Percentiles rank a stretch among this genome's conserved stretches.
Conservation (phyloP, 345 rosid species). For the Eucalyptus erythrocorys region DNA sequence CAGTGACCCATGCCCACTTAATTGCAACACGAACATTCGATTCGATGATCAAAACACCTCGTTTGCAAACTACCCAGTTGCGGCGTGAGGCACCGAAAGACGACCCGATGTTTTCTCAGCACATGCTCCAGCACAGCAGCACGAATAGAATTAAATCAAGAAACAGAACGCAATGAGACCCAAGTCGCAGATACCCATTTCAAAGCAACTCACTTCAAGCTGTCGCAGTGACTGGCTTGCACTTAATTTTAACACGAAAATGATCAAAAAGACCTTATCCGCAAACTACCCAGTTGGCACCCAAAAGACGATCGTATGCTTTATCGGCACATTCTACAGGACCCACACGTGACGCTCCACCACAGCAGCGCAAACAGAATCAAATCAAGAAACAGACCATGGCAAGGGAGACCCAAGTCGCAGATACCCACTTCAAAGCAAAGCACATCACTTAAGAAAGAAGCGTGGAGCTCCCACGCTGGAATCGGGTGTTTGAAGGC, state of each 20-base stretch:
- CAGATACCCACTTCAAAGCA: background rate
- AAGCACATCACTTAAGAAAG: background rate
- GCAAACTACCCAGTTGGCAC: too few relatives aligned
- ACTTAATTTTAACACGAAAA: too few relatives aligned
- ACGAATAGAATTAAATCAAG: background rate
- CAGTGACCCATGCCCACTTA: background rate
- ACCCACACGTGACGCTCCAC: background rate
- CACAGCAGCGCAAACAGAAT: background rate
- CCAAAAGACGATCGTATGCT: too few relatives aligned
- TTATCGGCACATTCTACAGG: background rate
- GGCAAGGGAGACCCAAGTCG: background rate
- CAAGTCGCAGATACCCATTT: background rate
- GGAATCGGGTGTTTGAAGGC: slow-evolving; percentile 89
- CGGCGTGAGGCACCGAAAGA: background rate
- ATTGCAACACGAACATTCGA: background rate
- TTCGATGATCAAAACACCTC: background rate
- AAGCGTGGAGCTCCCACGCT: slow-evolving; percentile 72
- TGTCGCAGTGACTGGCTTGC: too few relatives aligned
- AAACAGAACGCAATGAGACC: background rate
- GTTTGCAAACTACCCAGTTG: background rate
- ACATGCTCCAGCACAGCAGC: background rate
- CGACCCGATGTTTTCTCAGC: background rate
- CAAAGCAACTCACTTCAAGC: background rate
- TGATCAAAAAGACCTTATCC: too few relatives aligned
- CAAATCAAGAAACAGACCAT: background rate